Percentiles rank a stretch among this genome's conserved stretches.
Conservation (phyloP, 768 basidiomycete genomes). For the Mycena alexandri region DNA sequence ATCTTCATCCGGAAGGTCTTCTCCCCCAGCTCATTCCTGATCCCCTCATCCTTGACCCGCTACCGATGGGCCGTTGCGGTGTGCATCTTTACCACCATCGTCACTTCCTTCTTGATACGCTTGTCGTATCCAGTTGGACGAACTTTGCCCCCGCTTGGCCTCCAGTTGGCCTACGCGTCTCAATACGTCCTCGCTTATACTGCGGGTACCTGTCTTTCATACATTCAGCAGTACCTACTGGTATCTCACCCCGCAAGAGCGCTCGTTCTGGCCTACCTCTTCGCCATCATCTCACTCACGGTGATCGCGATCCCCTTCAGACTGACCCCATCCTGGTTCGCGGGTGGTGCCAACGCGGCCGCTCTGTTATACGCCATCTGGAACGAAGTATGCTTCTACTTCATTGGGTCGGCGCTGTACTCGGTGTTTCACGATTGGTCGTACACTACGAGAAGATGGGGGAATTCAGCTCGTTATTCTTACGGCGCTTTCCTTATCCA, state of each 20-base stretch:
- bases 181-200: slow-evolving; percentile 36
- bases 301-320: slow-evolving; percentile 9
- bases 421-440: slow-evolving; percentile 28
- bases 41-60: slow-evolving; percentile 14
- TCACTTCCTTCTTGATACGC: slow-evolving; percentile 29
- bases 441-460: slow-evolving; percentile 27
- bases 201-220: slow-evolving; percentile 31
- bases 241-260: slow-evolving; percentile 22
- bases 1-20: slow-evolving; percentile 18
- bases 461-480: slow-evolving; percentile 27
- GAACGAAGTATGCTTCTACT: slow-evolving; percentile 35
- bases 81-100: slow-evolving; percentile 20
- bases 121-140: slow-evolving; percentile 26
- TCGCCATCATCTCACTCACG: slow-evolving; percentile 13
- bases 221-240: slow-evolving; percentile 28
- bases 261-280: slow-evolving; percentile 22
- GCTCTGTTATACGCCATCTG: slow-evolving; percentile 28
- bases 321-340: not conserved
- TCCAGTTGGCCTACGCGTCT: slow-evolving; percentile 28
- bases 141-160: slow-evolving; percentile 5
- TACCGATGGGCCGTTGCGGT: slow-evolving; percentile 18
- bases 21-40: slow-evolving; percentile 24
- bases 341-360: slow-evolving; percentile 9
- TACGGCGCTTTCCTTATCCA: slow-evolving; percentile 32
- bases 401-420: slow-evolving; percentile 30